phyloP scores from a whole-genome alignment of 345 rosid species.

The Populus ilicifolia region DNA sequence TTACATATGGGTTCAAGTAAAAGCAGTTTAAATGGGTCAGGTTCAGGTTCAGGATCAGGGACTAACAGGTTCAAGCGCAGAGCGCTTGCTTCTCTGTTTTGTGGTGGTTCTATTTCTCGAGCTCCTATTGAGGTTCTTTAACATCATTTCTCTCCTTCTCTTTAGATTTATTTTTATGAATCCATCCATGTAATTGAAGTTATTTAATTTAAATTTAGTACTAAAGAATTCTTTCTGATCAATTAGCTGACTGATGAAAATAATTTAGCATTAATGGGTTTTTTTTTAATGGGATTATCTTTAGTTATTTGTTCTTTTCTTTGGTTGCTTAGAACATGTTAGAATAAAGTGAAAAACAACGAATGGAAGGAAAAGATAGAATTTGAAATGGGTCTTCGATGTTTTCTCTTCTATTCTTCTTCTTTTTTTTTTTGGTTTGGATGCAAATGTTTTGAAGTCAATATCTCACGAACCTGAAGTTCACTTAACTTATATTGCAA shows the following conservation, averaged over 20 bases:
- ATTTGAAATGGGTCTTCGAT: background rate
- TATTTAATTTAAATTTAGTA: background rate
- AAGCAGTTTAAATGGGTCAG: conserved; percentile 8
- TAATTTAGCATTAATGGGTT: background rate
- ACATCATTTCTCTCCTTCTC: background rate
- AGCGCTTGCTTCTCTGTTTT: conserved; percentile 3
- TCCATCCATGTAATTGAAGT: background rate
- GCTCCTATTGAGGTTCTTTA: conserved; percentile 3
- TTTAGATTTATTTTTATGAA: background rate
- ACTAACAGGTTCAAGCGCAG: background rate
- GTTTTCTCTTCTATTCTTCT: background rate
- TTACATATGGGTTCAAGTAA: conserved; percentile 12
- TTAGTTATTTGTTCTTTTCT: background rate
- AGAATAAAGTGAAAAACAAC: background rate
- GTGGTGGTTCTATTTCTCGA: conserved; percentile 5
- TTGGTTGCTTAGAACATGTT: background rate
- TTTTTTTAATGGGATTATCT: background rate
- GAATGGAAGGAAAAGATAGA: background rate
- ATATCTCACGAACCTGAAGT: too few species aligned
- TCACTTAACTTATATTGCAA: too few species aligned
- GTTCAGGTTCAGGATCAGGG: background rate
- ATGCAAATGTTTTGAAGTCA: background rate
- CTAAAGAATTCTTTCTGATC: background rate
- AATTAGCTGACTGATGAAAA: background rate
- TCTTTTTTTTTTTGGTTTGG: background rate